Conservation (phyloP, 2,329 filamentous ascomycete genomes). For the Aspergillus sp. region DNA sequence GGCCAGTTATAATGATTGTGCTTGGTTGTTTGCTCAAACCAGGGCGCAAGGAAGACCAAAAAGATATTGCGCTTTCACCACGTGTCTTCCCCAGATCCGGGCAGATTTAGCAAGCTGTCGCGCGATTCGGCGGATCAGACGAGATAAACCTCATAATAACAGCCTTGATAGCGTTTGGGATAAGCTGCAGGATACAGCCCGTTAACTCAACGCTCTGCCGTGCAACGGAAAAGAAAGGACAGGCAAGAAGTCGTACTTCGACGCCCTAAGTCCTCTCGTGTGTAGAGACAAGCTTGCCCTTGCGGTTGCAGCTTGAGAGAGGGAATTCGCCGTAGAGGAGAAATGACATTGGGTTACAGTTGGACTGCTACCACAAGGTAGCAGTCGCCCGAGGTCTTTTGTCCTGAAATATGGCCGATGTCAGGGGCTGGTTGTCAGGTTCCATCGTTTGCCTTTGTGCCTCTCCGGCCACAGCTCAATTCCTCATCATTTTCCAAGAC, state of each 20-base stretch:
- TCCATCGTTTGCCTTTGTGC: neutral
- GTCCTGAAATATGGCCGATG: too few relatives aligned
- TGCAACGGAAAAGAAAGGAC: conserved; percentile 30
- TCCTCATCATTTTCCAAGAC: neutral
- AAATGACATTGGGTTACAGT: conserved; percentile 14
- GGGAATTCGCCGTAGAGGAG: conserved; percentile 4
- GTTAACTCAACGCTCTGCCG: conserved; percentile 40
- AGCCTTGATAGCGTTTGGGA: conserved; percentile 22
- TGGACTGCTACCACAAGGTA: conserved; percentile 11
- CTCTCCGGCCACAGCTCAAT: neutral
- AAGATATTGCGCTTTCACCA: conserved; percentile 21
- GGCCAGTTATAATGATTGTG: conserved; percentile 19
- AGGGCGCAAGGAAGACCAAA: conserved; percentile 7
- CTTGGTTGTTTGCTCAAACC: neutral
- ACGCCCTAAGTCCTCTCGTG: neutral
- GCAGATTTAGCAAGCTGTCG: neutral
- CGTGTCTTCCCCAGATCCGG: conserved; percentile 23
- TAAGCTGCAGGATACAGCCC: conserved; percentile 39
- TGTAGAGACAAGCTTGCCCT: neutral
- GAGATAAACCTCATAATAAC: conserved; percentile 9
- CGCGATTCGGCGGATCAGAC: neutral
- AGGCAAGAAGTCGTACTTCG: conserved; percentile 15
- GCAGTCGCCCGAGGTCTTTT: conserved; percentile 4
- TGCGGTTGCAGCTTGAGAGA: neutral
- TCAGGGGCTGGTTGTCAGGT: neutral